phyloP scores from a whole-genome alignment of 768 basidiomycete species.

The Polyporus arcularius region DNA sequence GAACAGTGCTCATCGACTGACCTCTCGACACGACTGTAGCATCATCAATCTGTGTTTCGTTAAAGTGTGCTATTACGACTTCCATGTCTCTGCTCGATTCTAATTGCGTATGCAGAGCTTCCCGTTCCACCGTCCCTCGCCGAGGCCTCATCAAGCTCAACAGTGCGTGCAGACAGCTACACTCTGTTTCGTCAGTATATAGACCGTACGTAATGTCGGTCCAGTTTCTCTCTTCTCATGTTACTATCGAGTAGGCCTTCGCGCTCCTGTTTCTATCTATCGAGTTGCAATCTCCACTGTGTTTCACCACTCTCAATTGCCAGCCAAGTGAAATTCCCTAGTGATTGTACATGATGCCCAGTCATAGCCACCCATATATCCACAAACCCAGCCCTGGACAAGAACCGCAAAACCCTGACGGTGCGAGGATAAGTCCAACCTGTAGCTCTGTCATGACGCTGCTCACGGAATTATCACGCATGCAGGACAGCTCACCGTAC shows the following conservation, averaged over 20 bases:
- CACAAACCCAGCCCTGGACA: no score
- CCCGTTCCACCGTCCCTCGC: not conserved
- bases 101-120: slow-evolving; percentile 12
- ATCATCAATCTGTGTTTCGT: slow-evolving; percentile 19
- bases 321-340: no score
- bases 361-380: no score
- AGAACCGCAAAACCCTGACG: no score
- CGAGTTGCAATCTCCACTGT: no score
- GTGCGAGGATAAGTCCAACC: no score
- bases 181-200: not conserved
- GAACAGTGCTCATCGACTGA: slow-evolving; percentile 16
- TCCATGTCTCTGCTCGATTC: not conserved
- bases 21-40: slow-evolving; percentile 18
- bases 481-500: not conserved
- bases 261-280: no score
- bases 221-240: not conserved
- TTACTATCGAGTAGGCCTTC: no score
- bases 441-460: no score
- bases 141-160: not conserved
- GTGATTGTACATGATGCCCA: no score
- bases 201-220: not conserved
- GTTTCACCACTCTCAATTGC: no score
- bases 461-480: no score
- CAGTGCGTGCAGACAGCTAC: not conserved
- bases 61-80: slow-evolving; percentile 25